Base-by-base conservation (phyloP, 2,329 filamentous ascomycete genomes). In the Colletotrichum sp. region DNA sequence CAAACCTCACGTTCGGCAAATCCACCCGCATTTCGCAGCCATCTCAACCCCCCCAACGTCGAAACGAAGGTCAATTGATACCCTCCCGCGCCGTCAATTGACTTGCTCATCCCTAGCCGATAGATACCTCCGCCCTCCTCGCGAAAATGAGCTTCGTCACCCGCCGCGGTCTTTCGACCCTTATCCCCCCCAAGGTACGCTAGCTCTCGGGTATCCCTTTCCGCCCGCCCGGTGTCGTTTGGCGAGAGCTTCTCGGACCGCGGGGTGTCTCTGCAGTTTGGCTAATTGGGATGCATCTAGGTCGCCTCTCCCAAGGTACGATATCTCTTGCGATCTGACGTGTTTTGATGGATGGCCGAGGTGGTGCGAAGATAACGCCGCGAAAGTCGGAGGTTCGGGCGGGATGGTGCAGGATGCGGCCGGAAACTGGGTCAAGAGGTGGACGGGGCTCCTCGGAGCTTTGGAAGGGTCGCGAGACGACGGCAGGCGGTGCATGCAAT, bases 111-210 rank as follows among this genome's bases (percentile, higher is more conserved):
- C 30, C 30, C 28, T 15, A 63, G 59, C 69, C 62, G 71, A 80
- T 77, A 77, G 77, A 78, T 78, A 78, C 78, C 81, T 78, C 78
- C 74, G 71, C 66, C 68, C 62, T 69, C 71, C 75, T 77, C 79
- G 76, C 77, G 78, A 77, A 89, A 88, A 98, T 98, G 96, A 98
- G 95, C 92, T 97, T 93, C 92, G 91, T 98, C 85, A 92, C 93
- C 85, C 95, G 95, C 89, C 94, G 96, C 89, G 95, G 92, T 91
- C 94, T 98, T 85, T 99, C 97, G 86, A 98, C 98, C 91, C 94
- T 99, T 88, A 98, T 99, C 84, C 98, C 98, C 82, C 97, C 98
- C 85, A 99, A 99, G 96, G 96, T 98, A 90, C 82, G 90, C 82
- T 52, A 52, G 44, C 78, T 77, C 26, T 16, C n/a, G 34, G 34